Percentiles rank a stretch among this genome's conserved stretches.
Evolutionary conservation across 805 yeast species (phyloP).

Genomic region (Wickerhamomyces mucosus): DNA sequence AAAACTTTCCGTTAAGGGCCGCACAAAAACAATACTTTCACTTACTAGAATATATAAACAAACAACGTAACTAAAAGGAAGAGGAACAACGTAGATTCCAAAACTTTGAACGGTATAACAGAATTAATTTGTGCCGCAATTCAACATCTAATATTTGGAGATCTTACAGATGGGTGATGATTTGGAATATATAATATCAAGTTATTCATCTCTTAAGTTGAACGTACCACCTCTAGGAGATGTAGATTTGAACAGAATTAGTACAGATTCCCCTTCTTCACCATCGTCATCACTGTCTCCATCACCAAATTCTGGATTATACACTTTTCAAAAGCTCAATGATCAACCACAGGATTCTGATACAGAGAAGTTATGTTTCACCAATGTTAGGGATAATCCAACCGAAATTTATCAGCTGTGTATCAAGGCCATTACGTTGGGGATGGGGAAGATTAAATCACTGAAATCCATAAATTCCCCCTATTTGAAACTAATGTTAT

Average conservation of each 20-base stretch:
- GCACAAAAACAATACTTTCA: too few species aligned
- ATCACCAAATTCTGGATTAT: background rate
- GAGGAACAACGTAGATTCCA: too few species aligned
- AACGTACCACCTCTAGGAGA: conserved; percentile 14
- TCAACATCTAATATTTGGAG: too few species aligned
- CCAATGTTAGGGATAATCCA: conserved; percentile 5
- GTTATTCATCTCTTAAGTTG: conserved; percentile 15
- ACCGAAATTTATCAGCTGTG: conserved; percentile 14
- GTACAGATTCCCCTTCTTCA: conserved; percentile 1
- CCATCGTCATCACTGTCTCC: conserved; percentile 3
- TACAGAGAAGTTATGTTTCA: conserved; percentile 3
- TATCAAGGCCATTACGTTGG: conserved; percentile 14
- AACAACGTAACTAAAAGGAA: too few species aligned
- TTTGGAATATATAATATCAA: conserved; percentile 16
- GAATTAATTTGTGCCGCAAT: too few species aligned
- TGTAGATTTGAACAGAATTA: conserved; percentile 12
- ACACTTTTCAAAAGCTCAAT: too few species aligned
- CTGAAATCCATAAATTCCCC: conserved; percentile 11
- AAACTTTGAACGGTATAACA: too few species aligned
- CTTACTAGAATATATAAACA: too few species aligned
- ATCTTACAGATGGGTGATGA: conserved; percentile 11
- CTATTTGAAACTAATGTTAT: conserved; percentile 14
- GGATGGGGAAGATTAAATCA: conserved; percentile 7
- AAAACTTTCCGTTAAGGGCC: too few species aligned
- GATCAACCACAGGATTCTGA: too few species aligned